Conservation (phyloP, 225 moss, liverwort and hornwort species). For the Anthoceros angustus region DNA sequence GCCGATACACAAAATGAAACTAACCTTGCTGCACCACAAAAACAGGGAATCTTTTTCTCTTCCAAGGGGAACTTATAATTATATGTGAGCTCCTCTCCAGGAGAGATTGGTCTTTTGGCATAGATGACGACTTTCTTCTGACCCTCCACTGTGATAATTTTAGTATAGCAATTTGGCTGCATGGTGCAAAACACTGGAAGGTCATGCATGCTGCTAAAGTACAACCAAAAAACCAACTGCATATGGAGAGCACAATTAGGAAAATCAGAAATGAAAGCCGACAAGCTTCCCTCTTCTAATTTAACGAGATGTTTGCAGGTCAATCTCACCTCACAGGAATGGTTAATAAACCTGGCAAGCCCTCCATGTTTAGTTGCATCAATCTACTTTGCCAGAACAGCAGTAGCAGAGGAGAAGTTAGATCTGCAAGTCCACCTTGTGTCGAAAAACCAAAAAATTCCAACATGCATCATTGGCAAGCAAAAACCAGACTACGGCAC, state of each 20-base stretch:
- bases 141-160: not conserved
- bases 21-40: constrained; percentile 48
- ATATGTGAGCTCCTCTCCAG: constrained; percentile 77
- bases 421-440: not conserved
- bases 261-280: too few species aligned
- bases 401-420: constrained; percentile 2
- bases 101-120: constrained; percentile 55
- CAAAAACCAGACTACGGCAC: not conserved
- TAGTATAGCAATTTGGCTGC: not conserved
- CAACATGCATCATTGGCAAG: not conserved
- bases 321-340: constrained; percentile 69
- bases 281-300: too few species aligned
- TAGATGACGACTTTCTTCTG: constrained; percentile 72
- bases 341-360: constrained; percentile 88
- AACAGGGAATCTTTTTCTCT: constrained; percentile 75
- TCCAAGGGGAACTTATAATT: constrained; percentile 85
- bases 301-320: too few species aligned
- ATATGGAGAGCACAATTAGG: too few species aligned
- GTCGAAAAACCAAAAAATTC: too few species aligned
- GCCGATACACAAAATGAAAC: too few species aligned
- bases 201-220: too few species aligned
- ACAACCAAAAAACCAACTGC: too few species aligned
- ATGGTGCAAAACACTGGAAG: not conserved
- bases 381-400: constrained; percentile 22
- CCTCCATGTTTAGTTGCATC: constrained; percentile 85